phyloP scores from a whole-genome alignment of 441 rosid species.

The Mallotus japonicus region DNA sequence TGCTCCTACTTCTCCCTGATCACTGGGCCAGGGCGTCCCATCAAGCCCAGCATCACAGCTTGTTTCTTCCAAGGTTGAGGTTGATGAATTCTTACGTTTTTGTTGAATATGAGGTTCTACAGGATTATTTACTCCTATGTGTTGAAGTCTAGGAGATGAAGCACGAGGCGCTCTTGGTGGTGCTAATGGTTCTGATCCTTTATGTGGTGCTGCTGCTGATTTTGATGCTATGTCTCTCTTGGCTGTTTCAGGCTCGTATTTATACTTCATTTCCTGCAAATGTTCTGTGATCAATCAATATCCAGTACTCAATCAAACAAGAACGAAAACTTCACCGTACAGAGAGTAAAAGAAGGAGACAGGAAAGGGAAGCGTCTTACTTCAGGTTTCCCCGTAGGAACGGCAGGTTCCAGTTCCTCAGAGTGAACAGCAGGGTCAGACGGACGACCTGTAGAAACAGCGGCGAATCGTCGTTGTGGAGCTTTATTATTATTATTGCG shows the following conservation, averaged over 20 bases:
- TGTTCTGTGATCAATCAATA: background rate
- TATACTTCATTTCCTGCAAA: constrained; percentile 45
- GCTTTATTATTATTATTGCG: constrained; percentile 9
- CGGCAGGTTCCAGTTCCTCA: constrained; percentile 31
- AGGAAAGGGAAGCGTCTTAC: constrained; percentile 14
- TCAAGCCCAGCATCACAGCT: constrained; percentile 50
- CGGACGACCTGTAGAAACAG: constrained; percentile 34
- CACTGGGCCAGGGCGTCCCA: constrained; percentile 46
- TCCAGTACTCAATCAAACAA: background rate
- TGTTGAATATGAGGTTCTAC: constrained; percentile 47
- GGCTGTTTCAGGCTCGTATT: constrained; percentile 32
- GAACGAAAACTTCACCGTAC: background rate
- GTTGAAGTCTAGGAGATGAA: constrained; percentile 41
- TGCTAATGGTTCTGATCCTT: constrained; percentile 35
- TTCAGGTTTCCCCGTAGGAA: constrained; percentile 31
- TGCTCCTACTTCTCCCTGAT: constrained; percentile 17
- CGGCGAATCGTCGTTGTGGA: constrained; percentile 27
- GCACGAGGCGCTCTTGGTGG: constrained; percentile 39
- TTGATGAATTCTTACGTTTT: constrained; percentile 33
- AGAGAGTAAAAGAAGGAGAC: no score
- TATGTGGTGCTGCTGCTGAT: constrained; percentile 9
- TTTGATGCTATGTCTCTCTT: constrained; percentile 14
- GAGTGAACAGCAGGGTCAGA: constrained; percentile 45
- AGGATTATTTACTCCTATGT: constrained; percentile 39
- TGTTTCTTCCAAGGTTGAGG: constrained; percentile 23